phyloP scores from a whole-genome alignment of 257 asterid genomes.

The Solanum ossicruentum region DNA sequence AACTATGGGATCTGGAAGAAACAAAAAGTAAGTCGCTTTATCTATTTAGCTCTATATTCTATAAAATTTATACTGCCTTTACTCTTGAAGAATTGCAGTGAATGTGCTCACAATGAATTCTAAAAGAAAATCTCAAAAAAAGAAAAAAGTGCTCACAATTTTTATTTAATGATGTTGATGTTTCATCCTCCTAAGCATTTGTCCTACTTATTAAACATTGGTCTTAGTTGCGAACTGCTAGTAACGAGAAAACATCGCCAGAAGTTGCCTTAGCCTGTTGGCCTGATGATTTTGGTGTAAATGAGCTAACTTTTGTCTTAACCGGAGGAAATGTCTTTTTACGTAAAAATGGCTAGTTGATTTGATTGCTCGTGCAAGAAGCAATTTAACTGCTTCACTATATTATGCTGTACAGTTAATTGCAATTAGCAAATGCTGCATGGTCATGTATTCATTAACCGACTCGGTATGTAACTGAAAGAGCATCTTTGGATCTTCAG shows the following conservation, averaged over 20 bases:
- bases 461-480: not conserved
- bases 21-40: constrained; percentile 56
- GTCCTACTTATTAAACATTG: not conserved
- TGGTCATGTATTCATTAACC: not conserved
- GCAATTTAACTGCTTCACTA: not conserved
- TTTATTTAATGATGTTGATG: not conserved
- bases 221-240: not conserved
- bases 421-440: not conserved
- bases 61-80: not conserved
- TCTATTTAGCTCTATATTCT: not conserved
- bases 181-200: not conserved
- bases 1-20: constrained; percentile 97
- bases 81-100: not conserved
- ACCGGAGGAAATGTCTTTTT: not conserved
- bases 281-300: not conserved
- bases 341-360: not conserved
- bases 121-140: not conserved
- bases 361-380: not conserved
- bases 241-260: not conserved
- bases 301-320: not conserved
- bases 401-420: not conserved
- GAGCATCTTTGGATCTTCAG: not conserved
- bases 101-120: not conserved
- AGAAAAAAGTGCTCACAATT: not conserved
- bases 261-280: not conserved